phyloP scores from a whole-genome alignment of 345 rosid species.

The Raphanus raphanistrum region DNA sequence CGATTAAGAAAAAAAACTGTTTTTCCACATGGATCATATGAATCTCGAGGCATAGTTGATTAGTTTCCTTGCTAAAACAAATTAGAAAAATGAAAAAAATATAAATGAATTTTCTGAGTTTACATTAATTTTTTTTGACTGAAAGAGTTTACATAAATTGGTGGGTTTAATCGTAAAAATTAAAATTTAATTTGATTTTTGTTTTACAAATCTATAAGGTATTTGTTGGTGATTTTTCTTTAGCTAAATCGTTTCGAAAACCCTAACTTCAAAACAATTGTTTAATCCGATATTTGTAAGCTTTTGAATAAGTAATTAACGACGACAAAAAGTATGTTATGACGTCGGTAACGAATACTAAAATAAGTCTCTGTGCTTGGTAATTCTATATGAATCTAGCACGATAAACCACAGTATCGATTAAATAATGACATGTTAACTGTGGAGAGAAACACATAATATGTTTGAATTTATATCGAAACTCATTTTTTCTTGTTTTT shows the following conservation, averaged over 20 bases:
- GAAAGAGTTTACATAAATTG: background rate
- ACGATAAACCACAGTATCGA: background rate
- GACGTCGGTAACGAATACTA: background rate
- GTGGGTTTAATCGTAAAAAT: conserved; percentile 7
- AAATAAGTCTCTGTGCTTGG: background rate
- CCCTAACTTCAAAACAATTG: conserved; percentile 15
- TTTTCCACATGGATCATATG: conserved; percentile 32
- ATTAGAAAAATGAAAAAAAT: background rate
- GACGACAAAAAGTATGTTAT: background rate
- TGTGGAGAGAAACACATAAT: background rate
- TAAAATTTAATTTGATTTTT: conserved; percentile 8
- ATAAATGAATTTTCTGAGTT: background rate
- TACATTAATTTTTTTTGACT: background rate
- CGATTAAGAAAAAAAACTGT: background rate
- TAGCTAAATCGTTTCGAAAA: conserved; percentile 10
- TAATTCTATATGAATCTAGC: background rate
- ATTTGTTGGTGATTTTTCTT: background rate
- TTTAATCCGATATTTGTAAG: background rate
- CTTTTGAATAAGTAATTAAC: conserved; percentile 9
- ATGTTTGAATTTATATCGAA: background rate
- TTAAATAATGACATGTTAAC: background rate
- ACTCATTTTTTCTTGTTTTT: background rate
- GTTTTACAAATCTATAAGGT: background rate
- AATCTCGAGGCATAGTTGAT: conserved; percentile 26
- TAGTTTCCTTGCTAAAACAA: background rate